Conservation (phyloP, 257 asterid species). For the Jaltomata sinuosa region DNA sequence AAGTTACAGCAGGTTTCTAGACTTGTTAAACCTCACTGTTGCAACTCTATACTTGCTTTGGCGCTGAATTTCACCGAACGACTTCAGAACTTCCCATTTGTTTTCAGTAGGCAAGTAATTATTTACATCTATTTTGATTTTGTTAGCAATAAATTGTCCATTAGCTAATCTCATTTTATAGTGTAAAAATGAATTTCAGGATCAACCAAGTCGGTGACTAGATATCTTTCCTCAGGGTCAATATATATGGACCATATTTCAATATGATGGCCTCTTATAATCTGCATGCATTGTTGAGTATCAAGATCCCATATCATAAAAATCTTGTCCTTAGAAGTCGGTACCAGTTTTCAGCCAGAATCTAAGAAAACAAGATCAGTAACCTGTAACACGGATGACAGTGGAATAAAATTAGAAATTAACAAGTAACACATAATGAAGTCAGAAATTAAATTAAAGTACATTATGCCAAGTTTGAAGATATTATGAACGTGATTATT, state of each 20-base stretch:
- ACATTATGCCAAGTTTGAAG: neutral
- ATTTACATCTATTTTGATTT: slow-evolving; percentile 20
- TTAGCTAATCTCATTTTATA: slow-evolving; percentile 42
- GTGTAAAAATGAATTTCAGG: slow-evolving; percentile 73
- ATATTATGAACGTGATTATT: slow-evolving; percentile 63
- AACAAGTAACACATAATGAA: slow-evolving; percentile 1
- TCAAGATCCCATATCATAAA: slow-evolving; percentile 97
- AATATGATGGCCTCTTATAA: slow-evolving; percentile 90
- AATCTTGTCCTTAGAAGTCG: slow-evolving; percentile 95
- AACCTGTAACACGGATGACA: slow-evolving; percentile 36
- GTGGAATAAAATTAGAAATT: slow-evolving; percentile 4
- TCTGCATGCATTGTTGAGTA: slow-evolving; percentile 88
- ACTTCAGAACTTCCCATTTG: slow-evolving; percentile 78
- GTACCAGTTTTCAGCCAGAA: slow-evolving; percentile 67
- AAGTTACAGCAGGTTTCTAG: slow-evolving; percentile 68
- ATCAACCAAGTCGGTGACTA: slow-evolving; percentile 85
- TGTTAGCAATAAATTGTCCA: slow-evolving; percentile 13
- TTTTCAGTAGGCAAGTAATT: slow-evolving; percentile 24
- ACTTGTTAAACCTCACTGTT: slow-evolving; percentile 49
- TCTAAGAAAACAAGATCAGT: slow-evolving; percentile 87
- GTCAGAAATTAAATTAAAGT: neutral
- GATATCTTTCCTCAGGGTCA: slow-evolving; percentile 68
- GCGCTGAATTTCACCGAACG: slow-evolving; percentile 77
- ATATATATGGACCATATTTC: slow-evolving; percentile 94
- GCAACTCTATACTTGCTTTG: slow-evolving; percentile 91